Percentiles rank a stretch among this genome's conserved stretches.
These are phyloP conservation scores for Coprinellus aureogranulatus DNA, from an alignment of 768 basidiomycete genomes.

Conservation along the genomic window DNA sequence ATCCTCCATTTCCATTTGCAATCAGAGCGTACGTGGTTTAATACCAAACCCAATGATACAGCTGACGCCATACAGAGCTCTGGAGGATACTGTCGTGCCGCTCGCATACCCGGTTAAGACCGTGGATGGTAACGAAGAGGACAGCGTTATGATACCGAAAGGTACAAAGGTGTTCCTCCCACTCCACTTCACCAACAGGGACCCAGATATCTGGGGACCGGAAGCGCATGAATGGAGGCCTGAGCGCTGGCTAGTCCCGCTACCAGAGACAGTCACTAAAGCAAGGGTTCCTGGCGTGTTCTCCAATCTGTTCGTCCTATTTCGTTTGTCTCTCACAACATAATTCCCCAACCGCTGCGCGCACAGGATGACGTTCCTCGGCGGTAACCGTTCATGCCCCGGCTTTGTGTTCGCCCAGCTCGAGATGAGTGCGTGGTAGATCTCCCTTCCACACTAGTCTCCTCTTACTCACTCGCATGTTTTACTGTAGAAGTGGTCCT, in stretches of 20 bases:
- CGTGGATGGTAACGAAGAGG: conserved; percentile 20
- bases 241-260: conserved; percentile 43
- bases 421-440: no score
- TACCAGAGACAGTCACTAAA: conserved; percentile 23
- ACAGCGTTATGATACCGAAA: conserved; percentile 34
- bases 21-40: conserved; percentile 19
- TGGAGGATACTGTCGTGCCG: conserved; percentile 14
- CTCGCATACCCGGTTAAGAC: conserved; percentile 24
- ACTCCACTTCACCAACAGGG: conserved; percentile 36
- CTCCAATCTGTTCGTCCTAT: conserved; percentile 37
- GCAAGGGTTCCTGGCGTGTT: conserved; percentile 43
- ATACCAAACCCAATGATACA: not conserved
- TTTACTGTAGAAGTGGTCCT: no score
- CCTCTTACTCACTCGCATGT: no score
- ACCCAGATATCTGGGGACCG: conserved; percentile 43
- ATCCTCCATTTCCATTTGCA: conserved; percentile 21
- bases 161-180: conserved; percentile 32
- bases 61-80: not conserved
- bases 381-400: no score
- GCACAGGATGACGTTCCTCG: no score
- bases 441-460: no score
- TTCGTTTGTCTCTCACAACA: no score
- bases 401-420: no score
- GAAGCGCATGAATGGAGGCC: conserved; percentile 49
- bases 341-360: no score